Base-by-base conservation (phyloP, 495 filamentous ascomycete genomes). In the Aspergillus bridgeri region DNA sequence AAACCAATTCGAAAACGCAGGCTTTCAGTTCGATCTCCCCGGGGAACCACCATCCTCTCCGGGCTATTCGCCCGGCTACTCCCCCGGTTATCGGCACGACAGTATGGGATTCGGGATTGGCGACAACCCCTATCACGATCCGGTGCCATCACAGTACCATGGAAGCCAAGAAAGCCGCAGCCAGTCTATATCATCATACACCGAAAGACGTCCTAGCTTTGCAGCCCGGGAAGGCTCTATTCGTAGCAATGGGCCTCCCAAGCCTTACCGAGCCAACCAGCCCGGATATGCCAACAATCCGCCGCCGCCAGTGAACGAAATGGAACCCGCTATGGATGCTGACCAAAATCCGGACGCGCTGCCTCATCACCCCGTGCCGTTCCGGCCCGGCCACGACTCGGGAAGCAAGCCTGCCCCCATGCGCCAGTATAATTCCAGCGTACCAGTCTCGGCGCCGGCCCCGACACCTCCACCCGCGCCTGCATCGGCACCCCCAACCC, bases 301-400 rank as follows among this genome's bases (percentile, higher is more conserved):
- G 25, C 50, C 57, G 3, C 62, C 46, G 8, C n/a, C 51, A 15
- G 49, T 58, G 54, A 62, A 52, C 46, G 55, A 65, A 21, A 58
- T 51, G 3, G 62, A 65, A 9, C 19, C 38, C 0, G 13, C 9
- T 1, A 25, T 59, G 20, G 68, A 64, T 62, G 69, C 53, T 63
- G 75, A 64, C 55, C 76, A 73, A 60, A 78, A 82, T 52, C 79
- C 81, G 3, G 87, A 91, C 67, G 75, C 75, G n/a, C 77, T 95
- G 3, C 73, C 91, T 17, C 79, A 83, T 27, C 94, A 96, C 67
- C 91, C 93, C 9, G 75, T 79, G 5, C 94, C 94, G 11, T 83
- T 95, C 49, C 83, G 92, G 19, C 84, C 89, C 3, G 94, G 92
- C 15, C 79, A 88, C 57, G 84, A 75, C 69, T 83, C 55, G 76